phyloP scores from a whole-genome alignment of 805 yeast species.

The Myxozyma udenii region DNA sequence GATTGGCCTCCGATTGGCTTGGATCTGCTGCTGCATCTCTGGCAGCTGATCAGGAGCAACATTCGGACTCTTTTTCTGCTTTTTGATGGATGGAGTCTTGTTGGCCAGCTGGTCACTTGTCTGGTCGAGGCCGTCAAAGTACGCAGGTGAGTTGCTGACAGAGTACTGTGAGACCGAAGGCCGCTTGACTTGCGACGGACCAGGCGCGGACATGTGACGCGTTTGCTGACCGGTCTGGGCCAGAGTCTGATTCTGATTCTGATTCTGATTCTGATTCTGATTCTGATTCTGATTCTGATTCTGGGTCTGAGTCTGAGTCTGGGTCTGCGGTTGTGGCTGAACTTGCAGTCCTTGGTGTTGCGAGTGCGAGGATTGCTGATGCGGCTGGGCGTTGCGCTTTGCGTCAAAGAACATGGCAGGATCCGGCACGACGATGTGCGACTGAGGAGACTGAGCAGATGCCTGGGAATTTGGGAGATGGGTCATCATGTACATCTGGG shows the following conservation, averaged over 20 bases:
- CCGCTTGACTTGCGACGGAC: slow-evolving; percentile 3
- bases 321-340: background rate
- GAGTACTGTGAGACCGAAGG: slow-evolving; percentile 2
- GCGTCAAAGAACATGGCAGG: too few species aligned
- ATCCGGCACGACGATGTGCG: too few species aligned
- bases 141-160: slow-evolving; percentile 8
- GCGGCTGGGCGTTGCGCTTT: too few species aligned
- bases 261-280: slow-evolving; percentile 8
- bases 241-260: too few species aligned
- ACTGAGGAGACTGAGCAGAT: too few species aligned
- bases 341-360: too few species aligned
- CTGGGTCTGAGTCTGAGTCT: too few species aligned
- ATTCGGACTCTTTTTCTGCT: slow-evolving; percentile 18
- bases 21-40: background rate
- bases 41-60: too few species aligned
- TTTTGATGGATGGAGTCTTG: slow-evolving; percentile 10
- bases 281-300: slow-evolving; percentile 14
- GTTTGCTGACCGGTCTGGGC: too few species aligned
- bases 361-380: too few species aligned
- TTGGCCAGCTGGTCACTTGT: background rate
- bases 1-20: too few species aligned
- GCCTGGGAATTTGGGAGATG: background rate
- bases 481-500: background rate
- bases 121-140: slow-evolving; percentile 21
- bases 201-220: background rate